Evolutionary conservation across 306 rosid species (phyloP), one percentile per base, ranked within the genome.

Genomic region (Pachyrhizus erosus): DNA sequence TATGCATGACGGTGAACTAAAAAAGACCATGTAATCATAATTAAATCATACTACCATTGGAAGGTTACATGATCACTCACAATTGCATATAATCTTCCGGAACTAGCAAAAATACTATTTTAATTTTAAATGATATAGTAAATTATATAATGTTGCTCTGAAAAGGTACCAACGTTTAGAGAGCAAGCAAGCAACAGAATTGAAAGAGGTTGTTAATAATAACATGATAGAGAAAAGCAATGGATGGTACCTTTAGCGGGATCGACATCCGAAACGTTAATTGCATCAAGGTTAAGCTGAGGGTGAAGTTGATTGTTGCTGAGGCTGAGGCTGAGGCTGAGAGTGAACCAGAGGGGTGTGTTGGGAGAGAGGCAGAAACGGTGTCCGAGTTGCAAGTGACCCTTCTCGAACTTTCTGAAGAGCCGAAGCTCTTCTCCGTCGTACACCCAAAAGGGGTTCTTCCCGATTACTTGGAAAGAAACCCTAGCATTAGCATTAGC

Each of bases 391-490:
- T 61, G 86, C 85, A 93, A 66, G 21, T 83, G 86, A 39, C 92
- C 98, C 88, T 81, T 89, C 11, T 88, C 94, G 60, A 86, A 87
- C 76, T 87, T 85, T 39, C 87, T 86, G 87, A 88, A 91, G 46
- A 71, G 58, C 72, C 86, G 77, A 78, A 90, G 62, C 49, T 55
- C 46, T 23, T 70, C 86, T 20, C 87, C 83, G 33, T 79, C 80
- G 55, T 80, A 72, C 21, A 93, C 90, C 98, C 97, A 95, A 73
- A 95, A 49, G 75, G 98, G 98, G 75, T 95, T 95, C 75, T 75
- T 87, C 71, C 97, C 99, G 4, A 84, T 75, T 21, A 91, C 98
- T 83, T 90, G 85, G 75, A 95, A 95, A 26, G 86, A 91, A 84
- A 90, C 93, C 87, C 73, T 70, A 58, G 86, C 62, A 27, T 27